These are phyloP conservation scores for Ochromonas danica DNA, from an alignment of 108 stramenopile species.

Conservation along the genomic window DNA sequence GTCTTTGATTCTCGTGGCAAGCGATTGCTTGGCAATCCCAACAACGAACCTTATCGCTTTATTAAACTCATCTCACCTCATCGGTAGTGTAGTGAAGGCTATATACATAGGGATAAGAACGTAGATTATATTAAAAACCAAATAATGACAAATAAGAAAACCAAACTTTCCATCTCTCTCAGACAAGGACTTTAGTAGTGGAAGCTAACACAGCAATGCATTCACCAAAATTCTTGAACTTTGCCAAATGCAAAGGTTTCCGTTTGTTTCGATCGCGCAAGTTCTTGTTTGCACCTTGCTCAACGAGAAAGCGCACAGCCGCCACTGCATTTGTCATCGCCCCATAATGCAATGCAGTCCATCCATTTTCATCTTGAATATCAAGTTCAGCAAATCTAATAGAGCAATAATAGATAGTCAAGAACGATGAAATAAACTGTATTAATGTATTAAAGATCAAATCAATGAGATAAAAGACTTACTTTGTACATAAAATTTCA, in stretches of 20 bases:
- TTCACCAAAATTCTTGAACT: conserved; percentile 3
- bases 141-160: not conserved
- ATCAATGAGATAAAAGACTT: too few relatives aligned
- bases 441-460: too few relatives aligned
- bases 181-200: not conserved
- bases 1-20: not conserved
- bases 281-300: not conserved
- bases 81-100: not conserved
- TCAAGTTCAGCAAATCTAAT: not conserved
- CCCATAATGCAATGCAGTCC: conserved; percentile 21
- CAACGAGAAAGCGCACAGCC: not conserved
- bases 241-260: conserved; percentile 1
- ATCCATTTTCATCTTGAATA: conserved; percentile 6
- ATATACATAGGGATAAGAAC: not conserved
- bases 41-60: not conserved
- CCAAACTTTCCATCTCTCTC: not conserved
- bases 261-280: not conserved
- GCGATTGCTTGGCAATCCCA: not conserved
- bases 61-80: not conserved
- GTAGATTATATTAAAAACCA: not conserved
- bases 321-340: not conserved
- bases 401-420: too few relatives aligned
- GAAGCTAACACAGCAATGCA: not conserved
- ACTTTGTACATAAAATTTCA: conserved; percentile 2
- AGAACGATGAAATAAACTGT: too few relatives aligned